A percentile compares a stretch with the other conserved stretches of the same genome.
Evolutionary conservation across 495 filamentous ascomycete genomes (phyloP).

Genomic region (Daldinia caldariorum): DNA sequence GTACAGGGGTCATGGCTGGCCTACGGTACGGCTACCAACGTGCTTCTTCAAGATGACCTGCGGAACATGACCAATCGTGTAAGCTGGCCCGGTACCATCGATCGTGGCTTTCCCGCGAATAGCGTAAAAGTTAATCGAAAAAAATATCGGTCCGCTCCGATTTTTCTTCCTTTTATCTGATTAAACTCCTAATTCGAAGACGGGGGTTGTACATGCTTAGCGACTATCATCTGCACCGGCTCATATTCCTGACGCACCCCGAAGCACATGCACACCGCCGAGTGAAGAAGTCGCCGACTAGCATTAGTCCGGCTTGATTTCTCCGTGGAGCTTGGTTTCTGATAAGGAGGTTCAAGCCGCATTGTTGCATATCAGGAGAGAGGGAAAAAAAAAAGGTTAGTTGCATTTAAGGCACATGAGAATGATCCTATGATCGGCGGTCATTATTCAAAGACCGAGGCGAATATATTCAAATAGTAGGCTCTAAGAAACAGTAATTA

Average conservation of each 20-base stretch:
- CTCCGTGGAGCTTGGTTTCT: neutral
- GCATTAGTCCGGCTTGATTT: conserved; percentile 27
- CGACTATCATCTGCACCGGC: conserved; percentile 18
- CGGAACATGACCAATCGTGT: conserved; percentile 34
- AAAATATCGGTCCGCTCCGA: conserved; percentile 18
- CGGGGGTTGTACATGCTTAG: conserved; percentile 9
- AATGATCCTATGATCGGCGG: conserved; percentile 19
- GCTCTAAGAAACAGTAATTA: conserved; percentile 10
- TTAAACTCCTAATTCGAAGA: conserved; percentile 17
- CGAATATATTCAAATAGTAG: conserved; percentile 6
- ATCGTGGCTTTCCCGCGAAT: conserved; percentile 23
- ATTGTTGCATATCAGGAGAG: conserved; percentile 1
- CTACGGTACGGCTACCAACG: conserved; percentile 14
- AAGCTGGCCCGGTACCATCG: conserved; percentile 27
- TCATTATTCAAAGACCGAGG: conserved; percentile 31
- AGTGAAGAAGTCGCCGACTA: conserved; percentile 20
- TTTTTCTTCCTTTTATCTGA: conserved; percentile 10
- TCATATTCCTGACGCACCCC: conserved; percentile 36
- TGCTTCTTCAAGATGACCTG: conserved; percentile 24
- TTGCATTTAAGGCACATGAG: conserved; percentile 12
- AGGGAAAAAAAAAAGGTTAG: neutral
- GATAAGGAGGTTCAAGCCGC: conserved; percentile 8
- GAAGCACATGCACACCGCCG: conserved; percentile 37
- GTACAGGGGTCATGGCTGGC: conserved; percentile 32
- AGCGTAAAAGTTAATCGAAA: conserved; percentile 22